Percentiles rank a stretch among this genome's conserved stretches.
These are phyloP conservation scores for Ophiostoma australiae DNA, from an alignment of 2,329 filamentous ascomycete genomes.

Conservation along the genomic window DNA sequence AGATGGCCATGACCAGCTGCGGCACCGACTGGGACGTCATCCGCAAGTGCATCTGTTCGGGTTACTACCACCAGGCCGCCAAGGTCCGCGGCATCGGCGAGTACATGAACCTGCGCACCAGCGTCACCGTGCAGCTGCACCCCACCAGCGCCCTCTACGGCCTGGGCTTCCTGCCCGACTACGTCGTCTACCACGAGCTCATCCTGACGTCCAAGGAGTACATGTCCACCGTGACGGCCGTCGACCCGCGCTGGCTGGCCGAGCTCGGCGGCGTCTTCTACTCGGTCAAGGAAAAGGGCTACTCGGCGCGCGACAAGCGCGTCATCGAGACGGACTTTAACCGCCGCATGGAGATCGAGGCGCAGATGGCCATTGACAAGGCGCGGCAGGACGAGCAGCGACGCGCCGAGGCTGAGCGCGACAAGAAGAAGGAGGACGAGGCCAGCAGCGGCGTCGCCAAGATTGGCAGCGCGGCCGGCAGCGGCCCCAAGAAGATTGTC, in stretches of 20 bases:
- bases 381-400: conserved; percentile 57
- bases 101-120: conserved; percentile 93
- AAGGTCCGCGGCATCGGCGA: conserved; percentile 95
- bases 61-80: conserved; percentile 96
- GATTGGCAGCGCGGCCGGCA: conserved; percentile 26
- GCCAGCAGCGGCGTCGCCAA: conserved; percentile 38
- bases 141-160: conserved; percentile 92
- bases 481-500: conserved; percentile 51
- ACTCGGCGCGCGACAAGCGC: conserved; percentile 77
- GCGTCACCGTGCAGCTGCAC: conserved; percentile 88
- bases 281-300: conserved; percentile 95
- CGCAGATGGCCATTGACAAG: conserved; percentile 85
- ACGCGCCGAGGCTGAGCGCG: conserved; percentile 45
- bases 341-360: conserved; percentile 84
- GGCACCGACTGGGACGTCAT: conserved; percentile 97
- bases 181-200: conserved; percentile 95
- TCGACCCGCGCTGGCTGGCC: conserved; percentile 95
- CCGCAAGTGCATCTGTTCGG: conserved; percentile 92
- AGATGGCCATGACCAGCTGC: conserved; percentile 80
- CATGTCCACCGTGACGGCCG: conserved; percentile 93
- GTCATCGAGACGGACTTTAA: conserved; percentile 92
- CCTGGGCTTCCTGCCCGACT: conserved; percentile 87
- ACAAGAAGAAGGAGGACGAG: conserved; percentile 42
- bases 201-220: conserved; percentile 97
- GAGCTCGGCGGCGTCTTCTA: conserved; percentile 97